Evolutionary conservation across 2,329 filamentous ascomycete genomes (phyloP).

Genomic region (Ophiostoma fasciatum): DNA sequence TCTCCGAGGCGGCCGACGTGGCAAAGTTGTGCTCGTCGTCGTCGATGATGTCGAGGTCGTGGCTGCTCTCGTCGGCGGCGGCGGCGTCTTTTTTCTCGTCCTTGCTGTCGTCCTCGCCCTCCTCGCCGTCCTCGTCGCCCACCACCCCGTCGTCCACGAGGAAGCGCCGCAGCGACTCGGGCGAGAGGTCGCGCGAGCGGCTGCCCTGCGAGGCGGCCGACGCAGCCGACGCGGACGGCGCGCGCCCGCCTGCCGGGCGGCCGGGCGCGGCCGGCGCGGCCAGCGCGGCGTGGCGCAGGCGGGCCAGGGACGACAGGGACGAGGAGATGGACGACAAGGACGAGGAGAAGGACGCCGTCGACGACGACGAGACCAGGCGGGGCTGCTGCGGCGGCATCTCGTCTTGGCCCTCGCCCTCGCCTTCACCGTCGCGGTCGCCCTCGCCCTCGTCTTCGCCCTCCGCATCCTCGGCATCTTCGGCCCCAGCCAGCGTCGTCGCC

Average conservation of each 20-base stretch:
- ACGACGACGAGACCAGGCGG: slow-evolving; percentile 8
- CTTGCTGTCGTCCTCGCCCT: slow-evolving; percentile 21
- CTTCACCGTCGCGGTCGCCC: no score
- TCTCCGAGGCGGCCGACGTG: slow-evolving; percentile 32
- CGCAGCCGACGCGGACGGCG: background rate
- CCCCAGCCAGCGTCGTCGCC: no score
- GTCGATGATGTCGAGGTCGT: slow-evolving; percentile 27
- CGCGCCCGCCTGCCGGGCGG: slow-evolving; percentile 1
- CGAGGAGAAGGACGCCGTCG: slow-evolving; percentile 1
- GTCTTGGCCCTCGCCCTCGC: no score
- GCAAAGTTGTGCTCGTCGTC: slow-evolving; percentile 48
- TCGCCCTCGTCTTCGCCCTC: background rate
- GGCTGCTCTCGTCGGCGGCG: slow-evolving; percentile 24
- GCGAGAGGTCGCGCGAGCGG: slow-evolving; percentile 37
- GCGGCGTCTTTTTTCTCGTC: no score
- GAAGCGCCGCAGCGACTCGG: slow-evolving; percentile 38
- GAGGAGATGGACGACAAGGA: background rate
- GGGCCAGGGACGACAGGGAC: no score
- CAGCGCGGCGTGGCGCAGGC: background rate
- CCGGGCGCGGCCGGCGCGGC: background rate
- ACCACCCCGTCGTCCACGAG: slow-evolving; percentile 32
- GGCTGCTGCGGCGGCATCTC: slow-evolving; percentile 19
- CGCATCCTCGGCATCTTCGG: background rate
- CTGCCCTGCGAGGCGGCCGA: slow-evolving; percentile 24
- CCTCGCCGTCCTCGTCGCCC: slow-evolving; percentile 33